phyloP scores from a whole-genome alignment of 202 grass and related monocot genomes.

The Schoenoplectus tabernaemontani region DNA sequence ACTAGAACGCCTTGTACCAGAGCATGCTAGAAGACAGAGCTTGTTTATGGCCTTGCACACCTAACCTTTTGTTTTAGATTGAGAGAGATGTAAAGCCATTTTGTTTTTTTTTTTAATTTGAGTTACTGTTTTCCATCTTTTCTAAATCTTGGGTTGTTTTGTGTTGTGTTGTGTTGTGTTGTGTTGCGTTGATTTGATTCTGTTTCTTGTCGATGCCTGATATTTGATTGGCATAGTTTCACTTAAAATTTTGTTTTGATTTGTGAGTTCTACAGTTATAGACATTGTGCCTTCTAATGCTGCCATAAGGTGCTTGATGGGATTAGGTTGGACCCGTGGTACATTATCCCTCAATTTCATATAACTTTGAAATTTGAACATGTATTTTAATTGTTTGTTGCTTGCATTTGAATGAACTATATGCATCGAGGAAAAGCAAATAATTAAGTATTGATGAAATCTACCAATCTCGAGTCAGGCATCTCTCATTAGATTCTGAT shows the following conservation, averaged over 20 bases:
- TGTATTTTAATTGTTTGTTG: background rate
- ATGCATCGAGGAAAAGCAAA: background rate
- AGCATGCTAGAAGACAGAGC: conserved; percentile 74
- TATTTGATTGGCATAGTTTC: conserved; percentile 28
- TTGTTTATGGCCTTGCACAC: conserved; percentile 83
- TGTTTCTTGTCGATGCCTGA: conserved; percentile 11
- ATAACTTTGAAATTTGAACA: background rate
- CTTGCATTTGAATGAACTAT: conserved; percentile 4
- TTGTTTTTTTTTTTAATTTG: background rate
- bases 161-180: background rate
- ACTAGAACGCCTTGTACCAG: conserved; percentile 57
- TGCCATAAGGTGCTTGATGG: background rate
- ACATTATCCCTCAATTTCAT: background rate
- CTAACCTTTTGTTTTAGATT: conserved; percentile 22
- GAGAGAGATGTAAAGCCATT: conserved; percentile 16
- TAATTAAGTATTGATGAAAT: background rate
- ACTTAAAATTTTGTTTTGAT: background rate
- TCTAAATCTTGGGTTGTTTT: background rate
- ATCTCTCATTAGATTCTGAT: background rate
- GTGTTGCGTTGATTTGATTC: conserved; percentile 4
- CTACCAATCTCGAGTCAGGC: background rate
- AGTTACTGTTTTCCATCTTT: background rate
- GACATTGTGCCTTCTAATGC: background rate
- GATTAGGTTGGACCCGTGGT: background rate
- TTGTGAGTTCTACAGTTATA: conserved; percentile 1